Evolutionary conservation across 805 yeast species (phyloP), one percentile per base, ranked within the genome.

Genomic region (Hanseniaspora vineae): DNA sequence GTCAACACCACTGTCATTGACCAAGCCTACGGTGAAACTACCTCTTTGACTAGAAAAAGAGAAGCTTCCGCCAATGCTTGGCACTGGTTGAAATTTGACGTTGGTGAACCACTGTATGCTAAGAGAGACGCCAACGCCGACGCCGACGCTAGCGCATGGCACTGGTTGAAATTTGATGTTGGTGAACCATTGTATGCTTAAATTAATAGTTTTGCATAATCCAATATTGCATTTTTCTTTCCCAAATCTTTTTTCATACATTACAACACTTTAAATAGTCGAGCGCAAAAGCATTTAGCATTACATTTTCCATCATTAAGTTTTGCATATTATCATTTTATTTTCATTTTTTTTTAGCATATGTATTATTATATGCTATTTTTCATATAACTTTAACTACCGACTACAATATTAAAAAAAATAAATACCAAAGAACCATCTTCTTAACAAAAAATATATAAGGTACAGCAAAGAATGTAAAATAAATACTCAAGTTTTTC

Each of bases 1-100:
- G 54, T 62, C 32, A 63, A 63, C 52, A 52, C 65, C 10, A 63
- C 66, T 8, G 56, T 63, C 44, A 51, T 53, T n/a, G 53, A 52
- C 12, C 52, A 48, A 42, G 65, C 65, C 40, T 32, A 47, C 42
- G 45, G n/a, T 13, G 39, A 52, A 50, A 49, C 51, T 44, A 42
- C 46, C 35, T n/a, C 47, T 14, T 44, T 42, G 31, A 46, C 44
- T 47, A 56, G 49, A 42, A 48, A 35, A 57, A 60, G 54, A 51
- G 37, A 33, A 6, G 50, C 50, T 32, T 47, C n/a, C 17, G 58
- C 55, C 33, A 47, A 45, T 20, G 60, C 63, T n/a, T 59, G 64
- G 61, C 58, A 57, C 32, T 60, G 65, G 63, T 49, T 61, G 31
- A 44, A 50, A 3, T 47, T 61, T 11, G 46, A 42, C 31, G 44